Evolutionary conservation across 352 stramenopile genomes (phyloP).

Genomic region (Plasmopara halstedii): DNA sequence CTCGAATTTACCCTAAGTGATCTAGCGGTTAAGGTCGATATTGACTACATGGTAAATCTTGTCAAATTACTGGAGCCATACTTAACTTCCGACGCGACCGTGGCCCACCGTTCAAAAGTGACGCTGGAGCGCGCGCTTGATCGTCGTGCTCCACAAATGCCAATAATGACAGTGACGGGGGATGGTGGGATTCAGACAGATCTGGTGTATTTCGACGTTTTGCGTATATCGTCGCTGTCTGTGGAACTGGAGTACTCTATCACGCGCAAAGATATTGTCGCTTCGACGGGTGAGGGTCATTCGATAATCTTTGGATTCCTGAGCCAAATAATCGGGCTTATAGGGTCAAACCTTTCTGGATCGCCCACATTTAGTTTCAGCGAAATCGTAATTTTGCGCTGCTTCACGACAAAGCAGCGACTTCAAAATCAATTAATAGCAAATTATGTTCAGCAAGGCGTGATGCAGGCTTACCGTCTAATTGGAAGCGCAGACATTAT

Average conservation of each 20-base stretch:
- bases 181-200: slow-evolving; percentile 70
- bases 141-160: slow-evolving; percentile 51
- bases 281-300: slow-evolving; percentile 45
- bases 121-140: slow-evolving; percentile 58
- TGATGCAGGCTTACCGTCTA: slow-evolving; percentile 78
- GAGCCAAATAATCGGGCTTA: slow-evolving; percentile 71
- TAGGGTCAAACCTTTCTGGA: slow-evolving; percentile 79
- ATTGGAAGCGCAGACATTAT: slow-evolving; percentile 83
- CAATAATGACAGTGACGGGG: slow-evolving; percentile 38
- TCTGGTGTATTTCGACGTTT: slow-evolving; percentile 75
- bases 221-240: slow-evolving; percentile 61
- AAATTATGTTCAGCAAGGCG: slow-evolving; percentile 76
- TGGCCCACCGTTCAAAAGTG: slow-evolving; percentile 45
- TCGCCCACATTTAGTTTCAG: slow-evolving; percentile 80
- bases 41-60: slow-evolving; percentile 80
- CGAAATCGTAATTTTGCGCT: slow-evolving; percentile 77
- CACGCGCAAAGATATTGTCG: slow-evolving; percentile 76
- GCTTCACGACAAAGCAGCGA: slow-evolving; percentile 74
- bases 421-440: slow-evolving; percentile 73
- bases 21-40: slow-evolving; percentile 71
- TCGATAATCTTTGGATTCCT: slow-evolving; percentile 77
- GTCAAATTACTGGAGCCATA: slow-evolving; percentile 77
- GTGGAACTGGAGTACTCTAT: slow-evolving; percentile 82
- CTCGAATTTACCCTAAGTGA: slow-evolving; percentile 66
- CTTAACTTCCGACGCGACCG: slow-evolving; percentile 56